Base-by-base conservation (phyloP, 2,329 filamentous ascomycete species). In the Tolypocladium endophyticum region DNA sequence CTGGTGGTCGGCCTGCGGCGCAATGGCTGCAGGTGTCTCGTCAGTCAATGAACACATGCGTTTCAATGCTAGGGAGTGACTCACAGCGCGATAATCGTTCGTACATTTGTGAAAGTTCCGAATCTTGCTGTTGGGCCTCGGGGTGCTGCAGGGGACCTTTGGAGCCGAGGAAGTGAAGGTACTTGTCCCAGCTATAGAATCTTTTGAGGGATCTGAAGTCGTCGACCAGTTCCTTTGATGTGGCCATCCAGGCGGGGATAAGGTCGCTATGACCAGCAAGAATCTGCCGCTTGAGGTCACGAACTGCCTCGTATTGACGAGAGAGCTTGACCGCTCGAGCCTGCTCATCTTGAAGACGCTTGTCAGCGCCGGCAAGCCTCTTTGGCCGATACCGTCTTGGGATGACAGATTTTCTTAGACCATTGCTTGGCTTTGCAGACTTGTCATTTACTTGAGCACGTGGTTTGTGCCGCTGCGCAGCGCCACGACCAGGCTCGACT, bases 151-250 rank as follows among this genome's bases (percentile, higher is more conserved):
- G 50, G 6, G 66, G 64, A 11, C 63, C 63, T 33, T 67, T 72
- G 3, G 68, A 64, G 4, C 83, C 78, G 63, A 85, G 72, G 67
- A 85, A 85, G 60, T 78, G 76, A 56, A 86, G 74, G 64, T 86
- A 86, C 68, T 84, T 86, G 61, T 87, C 85, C 83, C 83, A 87
- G 1, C 83, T 80, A 65, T 86, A 87, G 64, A 87, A 87, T 56
- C 81, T 78, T 65, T 83, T 86, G 63, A 83, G 80, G 0, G 82
- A 82, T 62, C 83, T 76, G 67, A 87, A 87, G 61, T 87, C 85
- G 60, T 86, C 80, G 12, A 86, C 79, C 9, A 88, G 76, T 57
- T 81, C 78, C 66, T 78, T 79, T 0, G 84, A 84, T 6, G 81
- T 82, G 30, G 74, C 71, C 80, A 87, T 84, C 81, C 85, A 87